A percentile compares a stretch with the other conserved stretches of the same genome.
These are phyloP conservation scores for Trichodelitschia bisporula DNA, from an alignment of 495 filamentous ascomycete species.

Conservation along the genomic window DNA sequence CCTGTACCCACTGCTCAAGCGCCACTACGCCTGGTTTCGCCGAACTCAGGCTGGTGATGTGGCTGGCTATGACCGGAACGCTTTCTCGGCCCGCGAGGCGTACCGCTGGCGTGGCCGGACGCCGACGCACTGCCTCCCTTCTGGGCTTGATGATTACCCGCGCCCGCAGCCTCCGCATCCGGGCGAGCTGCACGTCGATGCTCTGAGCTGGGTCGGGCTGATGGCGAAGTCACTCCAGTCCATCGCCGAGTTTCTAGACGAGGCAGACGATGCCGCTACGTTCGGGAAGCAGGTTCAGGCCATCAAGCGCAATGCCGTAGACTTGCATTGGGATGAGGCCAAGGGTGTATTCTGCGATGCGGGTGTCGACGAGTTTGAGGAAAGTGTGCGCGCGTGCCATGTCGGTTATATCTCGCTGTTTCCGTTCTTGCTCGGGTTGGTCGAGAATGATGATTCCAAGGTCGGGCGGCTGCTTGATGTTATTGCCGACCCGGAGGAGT, in stretches of 20 bases:
- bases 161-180: slow-evolving; percentile 90
- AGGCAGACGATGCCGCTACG: slow-evolving; percentile 47
- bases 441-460: slow-evolving; percentile 44
- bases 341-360: slow-evolving; percentile 78
- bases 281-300: slow-evolving; percentile 50
- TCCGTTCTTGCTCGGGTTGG: slow-evolving; percentile 66
- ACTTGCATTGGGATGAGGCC: slow-evolving; percentile 71
- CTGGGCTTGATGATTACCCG: slow-evolving; percentile 88
- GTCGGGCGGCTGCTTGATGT: slow-evolving; percentile 52
- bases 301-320: slow-evolving; percentile 72
- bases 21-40: slow-evolving; percentile 85
- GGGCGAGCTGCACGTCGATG: slow-evolving; percentile 84
- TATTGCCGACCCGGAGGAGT: slow-evolving; percentile 53
- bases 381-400: slow-evolving; percentile 74
- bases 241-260: slow-evolving; percentile 38
- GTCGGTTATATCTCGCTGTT: slow-evolving; percentile 91
- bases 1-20: slow-evolving; percentile 78
- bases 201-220: slow-evolving; percentile 91
- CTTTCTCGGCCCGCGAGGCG: slow-evolving; percentile 63
- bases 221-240: slow-evolving; percentile 62
- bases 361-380: slow-evolving; percentile 87
- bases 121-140: slow-evolving; percentile 64
- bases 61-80: slow-evolving; percentile 70
- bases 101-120: slow-evolving; percentile 94
- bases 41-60: slow-evolving; percentile 78